Evolutionary conservation across 2,329 filamentous ascomycete genomes (phyloP), one percentile per base, ranked within the genome.

Genomic region (Mariannaea elegans): DNA sequence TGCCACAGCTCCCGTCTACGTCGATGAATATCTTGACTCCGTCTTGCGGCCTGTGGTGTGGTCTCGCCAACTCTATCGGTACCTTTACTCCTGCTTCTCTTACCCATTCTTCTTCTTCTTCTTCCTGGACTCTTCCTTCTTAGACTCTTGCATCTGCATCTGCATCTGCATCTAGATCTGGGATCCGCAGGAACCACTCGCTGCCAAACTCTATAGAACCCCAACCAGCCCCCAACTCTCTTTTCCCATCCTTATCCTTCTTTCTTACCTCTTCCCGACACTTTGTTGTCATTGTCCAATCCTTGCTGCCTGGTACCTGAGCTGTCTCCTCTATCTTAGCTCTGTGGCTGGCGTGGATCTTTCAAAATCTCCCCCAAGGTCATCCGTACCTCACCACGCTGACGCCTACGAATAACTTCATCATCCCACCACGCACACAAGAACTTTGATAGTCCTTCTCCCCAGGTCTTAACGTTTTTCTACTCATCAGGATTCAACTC

Each of bases 301-400:
- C 55, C 47, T 58, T 41, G 48, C 48, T 58, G 41, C 48, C 55
- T 58, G 47, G 55, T 58, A 48, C 55, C 55, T 58, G 55, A 50
- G 21, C 23, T 47, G 32, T 47, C 38, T 36, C 41, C 41, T 45
- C 44, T 10, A 42, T 32, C 49, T 34, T 41, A 52, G 27, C 41
- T 47, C 18, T 47, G 18, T 39, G 48, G 42, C 21, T 52, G 48
- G 41, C 55, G 55, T 41, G 55, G 27, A 46, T 48, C 39, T 24
- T 41, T 18, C 55, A 52, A 58, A 52, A 47, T 58, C 27, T 58
- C 36, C 31, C n/a, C 34, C 5, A 27, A 27, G 24, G 24, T 27
- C 24, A 27, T 27, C 24, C 24, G 24, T 27, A 27, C 24, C 24
- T 27, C 24, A 6, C 24, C 19, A 13, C 47, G 12, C 18, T 7